phyloP scores from a whole-genome alignment of 495 filamentous ascomycete species.

The Xylaria nigripes region DNA sequence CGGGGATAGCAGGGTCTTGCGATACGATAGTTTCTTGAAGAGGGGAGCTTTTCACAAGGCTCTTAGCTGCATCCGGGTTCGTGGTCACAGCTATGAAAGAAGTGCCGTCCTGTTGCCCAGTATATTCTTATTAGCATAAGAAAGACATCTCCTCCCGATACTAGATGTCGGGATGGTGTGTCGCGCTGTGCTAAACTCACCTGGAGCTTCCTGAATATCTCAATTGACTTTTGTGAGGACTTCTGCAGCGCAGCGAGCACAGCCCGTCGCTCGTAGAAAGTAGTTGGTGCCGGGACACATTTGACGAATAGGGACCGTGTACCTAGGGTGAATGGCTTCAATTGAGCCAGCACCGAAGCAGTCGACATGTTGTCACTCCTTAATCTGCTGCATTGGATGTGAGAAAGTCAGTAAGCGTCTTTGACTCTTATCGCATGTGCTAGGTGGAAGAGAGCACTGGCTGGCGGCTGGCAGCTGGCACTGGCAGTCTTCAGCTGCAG shows the following conservation, averaged over 20 bases:
- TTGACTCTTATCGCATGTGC: too few species aligned
- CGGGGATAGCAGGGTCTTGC: constrained; percentile 9
- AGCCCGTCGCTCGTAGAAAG: constrained; percentile 61
- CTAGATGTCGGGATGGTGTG: neutral
- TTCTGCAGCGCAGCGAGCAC: constrained; percentile 63
- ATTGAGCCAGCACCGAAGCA: constrained; percentile 17
- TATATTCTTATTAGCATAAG: neutral
- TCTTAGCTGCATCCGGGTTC: constrained; percentile 13
- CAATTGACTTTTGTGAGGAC: constrained; percentile 58
- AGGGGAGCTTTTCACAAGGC: constrained; percentile 22
- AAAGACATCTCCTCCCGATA: neutral
- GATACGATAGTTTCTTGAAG: constrained; percentile 12
- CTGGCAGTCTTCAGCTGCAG: neutral
- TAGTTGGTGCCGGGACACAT: constrained; percentile 53
- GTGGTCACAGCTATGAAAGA: constrained; percentile 34
- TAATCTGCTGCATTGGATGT: neutral
- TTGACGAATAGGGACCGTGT: constrained; percentile 50
- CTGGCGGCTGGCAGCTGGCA: neutral
- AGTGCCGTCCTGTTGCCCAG: constrained; percentile 25
- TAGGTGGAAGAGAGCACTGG: too few species aligned
- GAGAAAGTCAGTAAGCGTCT: too few species aligned
- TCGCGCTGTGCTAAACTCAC: constrained; percentile 37
- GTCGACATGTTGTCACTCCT: constrained; percentile 13
- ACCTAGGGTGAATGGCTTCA: constrained; percentile 17
- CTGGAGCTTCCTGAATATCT: constrained; percentile 63